These are phyloP conservation scores for Ogataea nonfermentans DNA, from an alignment of 805 yeast species.

Conservation along the genomic window DNA sequence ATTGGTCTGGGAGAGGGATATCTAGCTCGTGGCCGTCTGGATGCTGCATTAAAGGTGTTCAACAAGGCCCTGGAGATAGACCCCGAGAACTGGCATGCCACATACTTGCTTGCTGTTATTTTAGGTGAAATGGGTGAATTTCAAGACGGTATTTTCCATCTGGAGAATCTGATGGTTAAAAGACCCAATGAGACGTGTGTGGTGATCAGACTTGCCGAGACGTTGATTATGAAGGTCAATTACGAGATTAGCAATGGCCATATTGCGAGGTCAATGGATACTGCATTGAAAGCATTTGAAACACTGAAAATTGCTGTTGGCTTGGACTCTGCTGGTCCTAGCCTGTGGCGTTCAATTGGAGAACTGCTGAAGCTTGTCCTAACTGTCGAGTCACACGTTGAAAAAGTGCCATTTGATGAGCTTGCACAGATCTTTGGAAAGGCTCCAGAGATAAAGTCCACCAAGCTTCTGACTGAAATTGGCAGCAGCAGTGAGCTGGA, in stretches of 20 bases:
- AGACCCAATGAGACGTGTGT: constrained; percentile 51
- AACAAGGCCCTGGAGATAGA: constrained; percentile 57
- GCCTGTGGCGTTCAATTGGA: constrained; percentile 65
- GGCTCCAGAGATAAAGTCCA: background rate
- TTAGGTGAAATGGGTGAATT: constrained; percentile 63
- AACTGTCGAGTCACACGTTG: constrained; percentile 51
- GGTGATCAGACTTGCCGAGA: constrained; percentile 53
- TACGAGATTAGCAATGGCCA: constrained; percentile 57
- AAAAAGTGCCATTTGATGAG: constrained; percentile 44
- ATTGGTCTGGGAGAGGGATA: constrained; percentile 97
- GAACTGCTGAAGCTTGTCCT: constrained; percentile 56
- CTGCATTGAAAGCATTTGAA: constrained; percentile 38
- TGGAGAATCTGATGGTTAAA: constrained; percentile 38
- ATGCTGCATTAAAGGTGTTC: constrained; percentile 84
- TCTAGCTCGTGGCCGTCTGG: constrained; percentile 75
- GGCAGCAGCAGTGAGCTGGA: constrained; percentile 1
- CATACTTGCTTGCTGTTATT: constrained; percentile 66
- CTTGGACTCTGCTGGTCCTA: constrained; percentile 40
- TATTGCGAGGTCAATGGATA: constrained; percentile 60
- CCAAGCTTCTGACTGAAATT: constrained; percentile 9
- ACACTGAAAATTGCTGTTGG: constrained; percentile 22
- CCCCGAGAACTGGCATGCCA: constrained; percentile 56
- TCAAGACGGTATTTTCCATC: constrained; percentile 52
- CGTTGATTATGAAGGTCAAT: constrained; percentile 53
- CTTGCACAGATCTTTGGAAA: constrained; percentile 34